These are phyloP conservation scores for Acacia confusa DNA, from an alignment of 306 rosid species.

Conservation along the genomic window DNA sequence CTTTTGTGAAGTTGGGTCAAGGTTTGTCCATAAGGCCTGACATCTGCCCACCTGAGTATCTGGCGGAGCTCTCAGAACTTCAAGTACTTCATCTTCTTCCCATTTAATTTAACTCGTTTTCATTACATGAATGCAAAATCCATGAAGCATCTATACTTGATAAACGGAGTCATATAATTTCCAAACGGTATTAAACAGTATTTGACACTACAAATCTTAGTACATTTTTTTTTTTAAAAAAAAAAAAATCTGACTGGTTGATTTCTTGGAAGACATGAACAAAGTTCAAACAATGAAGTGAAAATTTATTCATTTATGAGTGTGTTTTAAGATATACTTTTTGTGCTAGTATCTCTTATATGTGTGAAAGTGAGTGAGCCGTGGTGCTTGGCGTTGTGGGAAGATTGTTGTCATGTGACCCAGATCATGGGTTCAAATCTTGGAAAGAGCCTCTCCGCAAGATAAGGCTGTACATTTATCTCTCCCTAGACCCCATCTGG, in stretches of 20 bases:
- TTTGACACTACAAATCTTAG: not conserved
- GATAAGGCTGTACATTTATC: too few relatives aligned
- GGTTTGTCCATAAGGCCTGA: constrained; percentile 94
- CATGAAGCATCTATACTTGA: not conserved
- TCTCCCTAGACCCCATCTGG: too few relatives aligned
- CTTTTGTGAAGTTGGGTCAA: constrained; percentile 94
- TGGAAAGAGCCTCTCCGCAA: too few relatives aligned
- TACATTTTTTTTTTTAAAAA: not conserved
- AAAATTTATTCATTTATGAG: not conserved
- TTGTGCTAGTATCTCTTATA: constrained; percentile 4
- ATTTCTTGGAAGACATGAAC: not conserved
- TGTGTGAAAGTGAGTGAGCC: not conserved
- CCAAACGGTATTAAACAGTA: not conserved
- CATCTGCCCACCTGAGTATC: constrained; percentile 84
- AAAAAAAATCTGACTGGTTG: constrained; percentile 11
- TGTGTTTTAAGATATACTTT: not conserved
- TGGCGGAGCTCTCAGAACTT: constrained; percentile 88
- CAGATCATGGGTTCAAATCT: too few relatives aligned
- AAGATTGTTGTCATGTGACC: too few relatives aligned
- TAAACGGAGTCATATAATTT: not conserved
- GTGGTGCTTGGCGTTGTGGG: too few relatives aligned
- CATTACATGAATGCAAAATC: not conserved
- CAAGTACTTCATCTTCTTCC: constrained; percentile 52
- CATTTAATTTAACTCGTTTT: constrained; percentile 2
- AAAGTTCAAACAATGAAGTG: constrained; percentile 7